phyloP scores from a whole-genome alignment of 2,329 filamentous ascomycete genomes.

The Fusarium sp. region DNA sequence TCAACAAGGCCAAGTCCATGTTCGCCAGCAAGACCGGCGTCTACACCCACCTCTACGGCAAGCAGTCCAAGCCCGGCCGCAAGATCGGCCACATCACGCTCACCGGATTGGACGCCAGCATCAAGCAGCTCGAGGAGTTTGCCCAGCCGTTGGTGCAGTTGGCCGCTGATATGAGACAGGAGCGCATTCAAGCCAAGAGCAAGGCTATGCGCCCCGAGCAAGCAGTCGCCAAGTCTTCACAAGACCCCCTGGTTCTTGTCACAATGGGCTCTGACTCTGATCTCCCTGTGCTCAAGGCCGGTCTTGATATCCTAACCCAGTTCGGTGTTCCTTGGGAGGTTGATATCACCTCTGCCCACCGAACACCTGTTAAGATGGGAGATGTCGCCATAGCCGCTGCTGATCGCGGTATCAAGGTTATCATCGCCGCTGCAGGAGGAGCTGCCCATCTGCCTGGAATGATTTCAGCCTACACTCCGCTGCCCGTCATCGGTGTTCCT shows the following conservation, averaged over 20 bases:
- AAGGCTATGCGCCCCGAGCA: constrained; percentile 55
- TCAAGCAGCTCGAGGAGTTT: constrained; percentile 64
- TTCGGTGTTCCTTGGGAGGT: constrained; percentile 79
- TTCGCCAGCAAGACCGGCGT: constrained; percentile 63
- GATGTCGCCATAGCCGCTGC: constrained; percentile 74
- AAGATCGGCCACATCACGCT: constrained; percentile 97
- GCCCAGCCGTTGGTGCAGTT: constrained; percentile 77
- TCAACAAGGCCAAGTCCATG: constrained; percentile 60
- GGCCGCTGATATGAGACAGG: constrained; percentile 70
- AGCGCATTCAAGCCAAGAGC: constrained; percentile 61
- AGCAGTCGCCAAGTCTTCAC: constrained; percentile 7
- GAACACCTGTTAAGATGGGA: constrained; percentile 78
- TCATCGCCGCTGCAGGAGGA: constrained; percentile 82
- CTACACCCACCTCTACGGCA: constrained; percentile 90
- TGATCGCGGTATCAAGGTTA: constrained; percentile 75
- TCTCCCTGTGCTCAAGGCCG: constrained; percentile 74
- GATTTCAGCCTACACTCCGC: constrained; percentile 75
- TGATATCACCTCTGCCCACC: constrained; percentile 84
- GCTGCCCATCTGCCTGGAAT: constrained; percentile 82
- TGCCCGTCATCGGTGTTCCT: constrained; percentile 83
- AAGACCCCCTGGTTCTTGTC: constrained; percentile 74
- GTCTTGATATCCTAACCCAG: constrained; percentile 74
- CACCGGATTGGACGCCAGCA: constrained; percentile 76
- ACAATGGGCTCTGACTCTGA: constrained; percentile 90
- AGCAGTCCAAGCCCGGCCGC: constrained; percentile 85